Percentiles rank a stretch among this genome's conserved stretches.
Evolutionary conservation across 345 rosid species (phyloP).

Genomic region (Passiflora organensis): DNA sequence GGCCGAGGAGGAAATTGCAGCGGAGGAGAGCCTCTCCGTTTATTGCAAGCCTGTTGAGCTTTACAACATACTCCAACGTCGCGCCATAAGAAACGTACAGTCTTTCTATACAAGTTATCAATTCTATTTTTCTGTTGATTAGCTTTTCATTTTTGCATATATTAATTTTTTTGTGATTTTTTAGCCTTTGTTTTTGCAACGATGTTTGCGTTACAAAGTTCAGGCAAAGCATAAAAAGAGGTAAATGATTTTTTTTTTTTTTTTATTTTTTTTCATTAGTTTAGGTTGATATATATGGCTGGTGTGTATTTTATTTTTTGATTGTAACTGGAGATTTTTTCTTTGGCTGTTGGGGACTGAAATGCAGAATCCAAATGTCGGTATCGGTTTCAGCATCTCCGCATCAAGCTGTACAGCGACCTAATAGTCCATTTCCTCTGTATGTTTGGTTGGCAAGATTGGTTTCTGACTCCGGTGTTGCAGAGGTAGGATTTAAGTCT

Average conservation of each 20-base stretch:
- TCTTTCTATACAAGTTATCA: no score
- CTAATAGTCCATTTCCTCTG: slow-evolving; percentile 54
- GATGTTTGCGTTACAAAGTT: slow-evolving; percentile 82
- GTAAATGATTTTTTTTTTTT: slow-evolving; percentile 33
- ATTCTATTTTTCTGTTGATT: not conserved
- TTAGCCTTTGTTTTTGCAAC: slow-evolving; percentile 81
- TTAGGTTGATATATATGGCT: not conserved
- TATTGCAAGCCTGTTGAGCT: slow-evolving; percentile 99
- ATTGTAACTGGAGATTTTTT: not conserved
- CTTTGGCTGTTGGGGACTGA: no score
- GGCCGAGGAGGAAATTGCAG: slow-evolving; percentile 80
- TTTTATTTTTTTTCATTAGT: not conserved
- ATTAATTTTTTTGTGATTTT: slow-evolving; percentile 2
- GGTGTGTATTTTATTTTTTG: not conserved
- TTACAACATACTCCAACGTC: slow-evolving; percentile 91
- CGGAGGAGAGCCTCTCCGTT: slow-evolving; percentile 73
- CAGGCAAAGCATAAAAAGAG: slow-evolving; percentile 76
- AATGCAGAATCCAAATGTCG: slow-evolving; percentile 69
- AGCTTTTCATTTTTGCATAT: not conserved
- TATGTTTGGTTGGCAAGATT: slow-evolving; percentile 76
- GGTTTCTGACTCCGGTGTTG: slow-evolving; percentile 43
- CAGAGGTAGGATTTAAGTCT: slow-evolving; percentile 64
- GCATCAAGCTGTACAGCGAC: slow-evolving; percentile 50
- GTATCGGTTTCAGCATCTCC: slow-evolving; percentile 48
- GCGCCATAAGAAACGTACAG: slow-evolving; percentile 74